These are phyloP conservation scores for Neurospora sp. DNA, from an alignment of 495 filamentous ascomycete genomes.

Conservation along the genomic window DNA sequence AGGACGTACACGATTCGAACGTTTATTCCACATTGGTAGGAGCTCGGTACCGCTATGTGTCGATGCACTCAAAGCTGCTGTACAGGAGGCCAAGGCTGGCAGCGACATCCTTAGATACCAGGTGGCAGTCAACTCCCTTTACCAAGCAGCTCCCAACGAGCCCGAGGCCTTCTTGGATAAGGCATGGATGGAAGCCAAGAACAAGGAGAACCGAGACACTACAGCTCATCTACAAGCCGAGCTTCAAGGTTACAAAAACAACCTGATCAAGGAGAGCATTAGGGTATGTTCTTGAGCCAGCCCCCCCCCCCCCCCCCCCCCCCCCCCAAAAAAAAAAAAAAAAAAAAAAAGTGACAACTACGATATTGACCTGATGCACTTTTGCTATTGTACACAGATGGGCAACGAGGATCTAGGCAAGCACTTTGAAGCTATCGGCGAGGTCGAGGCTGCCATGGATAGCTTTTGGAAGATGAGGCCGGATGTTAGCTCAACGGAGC, in stretches of 20 bases:
- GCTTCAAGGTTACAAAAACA: conserved; percentile 91
- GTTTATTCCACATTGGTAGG: conserved; percentile 70
- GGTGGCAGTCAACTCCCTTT: conserved; percentile 54
- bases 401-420: conserved; percentile 40
- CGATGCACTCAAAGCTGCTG: conserved; percentile 72
- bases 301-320: too few relatives aligned
- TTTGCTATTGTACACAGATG: conserved; percentile 21
- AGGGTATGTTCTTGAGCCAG: conserved; percentile 49
- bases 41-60: conserved; percentile 64
- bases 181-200: conserved; percentile 57
- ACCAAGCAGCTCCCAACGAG: conserved; percentile 54
- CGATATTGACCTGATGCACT: neutral
- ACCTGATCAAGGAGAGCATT: conserved; percentile 95
- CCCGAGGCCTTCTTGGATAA: conserved; percentile 55
- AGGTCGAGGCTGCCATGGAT: conserved; percentile 30
- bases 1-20: conserved; percentile 68
- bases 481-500: conserved; percentile 34
- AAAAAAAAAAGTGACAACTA: neutral
- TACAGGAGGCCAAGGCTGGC: conserved; percentile 66
- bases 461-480: conserved; percentile 36
- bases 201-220: conserved; percentile 53
- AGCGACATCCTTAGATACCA: conserved; percentile 65
- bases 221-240: conserved; percentile 68
- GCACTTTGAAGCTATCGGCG: conserved; percentile 34
- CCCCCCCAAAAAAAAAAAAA: too few relatives aligned